These are phyloP conservation scores for Aspergillus bertholletiae DNA, from an alignment of 495 filamentous ascomycete genomes.

Conservation along the genomic window DNA sequence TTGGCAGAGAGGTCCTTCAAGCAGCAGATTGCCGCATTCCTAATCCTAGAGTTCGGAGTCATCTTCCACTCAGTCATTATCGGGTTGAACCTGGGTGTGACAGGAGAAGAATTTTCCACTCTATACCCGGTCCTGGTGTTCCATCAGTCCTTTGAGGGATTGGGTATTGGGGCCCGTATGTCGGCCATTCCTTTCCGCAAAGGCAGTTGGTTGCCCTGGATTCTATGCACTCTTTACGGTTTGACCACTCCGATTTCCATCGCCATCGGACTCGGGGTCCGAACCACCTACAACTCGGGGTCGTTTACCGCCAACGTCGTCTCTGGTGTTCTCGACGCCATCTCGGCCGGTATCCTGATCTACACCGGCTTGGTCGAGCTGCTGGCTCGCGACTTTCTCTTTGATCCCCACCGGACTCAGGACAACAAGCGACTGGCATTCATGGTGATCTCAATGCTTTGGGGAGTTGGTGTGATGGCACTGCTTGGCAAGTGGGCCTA, in stretches of 20 bases:
- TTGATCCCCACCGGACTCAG: conserved; percentile 32
- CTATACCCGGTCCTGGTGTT: conserved; percentile 67
- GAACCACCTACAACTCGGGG: conserved; percentile 27
- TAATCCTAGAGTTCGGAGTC: conserved; percentile 64
- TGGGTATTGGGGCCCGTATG: conserved; percentile 25
- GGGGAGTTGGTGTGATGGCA: conserved; percentile 10
- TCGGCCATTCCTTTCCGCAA: conserved; percentile 43
- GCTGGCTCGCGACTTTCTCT: conserved; percentile 34
- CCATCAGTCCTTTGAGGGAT: conserved; percentile 24
- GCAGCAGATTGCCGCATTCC: conserved; percentile 34
- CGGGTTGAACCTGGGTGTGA: conserved; percentile 63
- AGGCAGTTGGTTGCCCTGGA: conserved; percentile 26
- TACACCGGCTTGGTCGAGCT: conserved; percentile 36
- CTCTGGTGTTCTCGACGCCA: conserved; percentile 28
- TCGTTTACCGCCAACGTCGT: conserved; percentile 29
- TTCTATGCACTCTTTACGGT: conserved; percentile 27
- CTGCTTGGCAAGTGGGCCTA: conserved; percentile 11
- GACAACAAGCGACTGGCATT: conserved; percentile 5
- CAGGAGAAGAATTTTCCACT: conserved; percentile 56
- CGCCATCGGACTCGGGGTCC: conserved; percentile 30
- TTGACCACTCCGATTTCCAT: conserved; percentile 33
- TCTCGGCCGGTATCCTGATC: conserved; percentile 31
- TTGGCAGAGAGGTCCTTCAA: conserved; percentile 16
- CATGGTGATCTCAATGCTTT: conserved; percentile 7
- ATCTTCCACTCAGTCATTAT: conserved; percentile 72